Conservation (phyloP, 192 early-diverging fungal genomes). For the Geranomyces michiganensis region DNA sequence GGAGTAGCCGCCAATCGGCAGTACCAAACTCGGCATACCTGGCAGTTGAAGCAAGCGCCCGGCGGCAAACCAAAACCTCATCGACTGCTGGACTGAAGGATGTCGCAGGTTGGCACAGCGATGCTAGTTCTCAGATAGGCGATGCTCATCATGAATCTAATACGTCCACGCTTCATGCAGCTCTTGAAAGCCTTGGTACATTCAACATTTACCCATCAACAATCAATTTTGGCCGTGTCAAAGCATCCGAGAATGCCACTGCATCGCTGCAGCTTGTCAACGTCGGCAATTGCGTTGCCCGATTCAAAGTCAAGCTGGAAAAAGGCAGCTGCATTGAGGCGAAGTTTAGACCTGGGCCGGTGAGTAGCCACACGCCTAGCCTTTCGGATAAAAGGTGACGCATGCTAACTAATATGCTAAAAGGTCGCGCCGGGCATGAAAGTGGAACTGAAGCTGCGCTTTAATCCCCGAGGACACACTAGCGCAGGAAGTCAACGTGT, state of each 20-base stretch:
- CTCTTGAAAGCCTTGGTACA: conserved; percentile 21
- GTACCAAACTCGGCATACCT: conserved; percentile 35
- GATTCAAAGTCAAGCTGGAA: conserved; percentile 34
- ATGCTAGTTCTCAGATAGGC: too few species aligned
- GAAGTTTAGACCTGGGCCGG: conserved; percentile 41
- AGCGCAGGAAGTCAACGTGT: neutral
- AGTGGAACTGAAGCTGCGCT: conserved; percentile 20
- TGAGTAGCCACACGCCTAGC: neutral
- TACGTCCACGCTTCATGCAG: neutral
- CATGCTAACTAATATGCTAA: neutral
- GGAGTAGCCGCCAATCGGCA: conserved; percentile 23
- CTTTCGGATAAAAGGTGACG: neutral
- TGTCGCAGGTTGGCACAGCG: neutral
- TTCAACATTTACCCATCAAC: conserved; percentile 34
- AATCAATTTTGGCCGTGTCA: conserved; percentile 38
- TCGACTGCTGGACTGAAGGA: conserved; percentile 29
- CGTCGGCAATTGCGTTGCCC: conserved; percentile 34
- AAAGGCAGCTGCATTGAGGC: conserved; percentile 12
- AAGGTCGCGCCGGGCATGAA: conserved; percentile 50
- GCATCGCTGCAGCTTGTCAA: conserved; percentile 32
- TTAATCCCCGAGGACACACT: neutral
- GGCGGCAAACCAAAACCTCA: conserved; percentile 29
- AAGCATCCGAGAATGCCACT: conserved; percentile 10
- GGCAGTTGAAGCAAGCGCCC: conserved; percentile 27
- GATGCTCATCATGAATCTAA: too few species aligned